Evolutionary conservation across 805 yeast species (phyloP), one percentile per base, ranked within the genome.

Genomic region (Alloascoidea africana): DNA sequence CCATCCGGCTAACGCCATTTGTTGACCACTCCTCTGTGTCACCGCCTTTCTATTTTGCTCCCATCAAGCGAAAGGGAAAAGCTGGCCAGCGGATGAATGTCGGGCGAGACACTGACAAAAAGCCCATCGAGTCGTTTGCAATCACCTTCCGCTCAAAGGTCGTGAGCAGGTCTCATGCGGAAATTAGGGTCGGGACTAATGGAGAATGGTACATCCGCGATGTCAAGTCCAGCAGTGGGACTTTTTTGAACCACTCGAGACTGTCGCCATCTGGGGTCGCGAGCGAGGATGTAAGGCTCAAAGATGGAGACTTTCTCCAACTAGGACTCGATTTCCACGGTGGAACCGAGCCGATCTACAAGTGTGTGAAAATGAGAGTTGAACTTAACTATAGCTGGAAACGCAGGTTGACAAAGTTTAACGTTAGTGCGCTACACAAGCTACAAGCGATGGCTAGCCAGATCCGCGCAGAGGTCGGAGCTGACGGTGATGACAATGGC

Each of bases 261-360:
- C 64, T 91, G 36, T n/a, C n/a, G n/a, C n/a, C n/a, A n/a, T n/a
- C n/a, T n/a, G n/a, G n/a, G n/a, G n/a, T n/a, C n/a, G 76, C 73
- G 49, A 77, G 87, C 42, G 66, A 68, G 16, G 69, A 74, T 41
- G 69, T 74, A 53, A 68, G 73, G 16, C 53, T 91, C 18, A 64
- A 68, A 33, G 94, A 89, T 53, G 94, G 94, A 8, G 97, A 91
- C 56, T 69, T 84, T 17, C 61, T 89, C 42, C 96, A 89, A 55
- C 64, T 89, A 36, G 98, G 98, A 14, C 80, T 87, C 79, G 96
- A 91, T 58, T 91, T 84, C 55, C 69, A 97, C 39, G 97, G 97
- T 14, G 97, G 97, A 11, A 69, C 87, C 1, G 96, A 89, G 57
- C 95, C 86, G 52, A 81, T 84, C 8, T 89, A 82, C 60, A 70